Evolutionary conservation across 192 early-diverging fungal genomes (phyloP).

Genomic region (Linnemannia zychae): DNA sequence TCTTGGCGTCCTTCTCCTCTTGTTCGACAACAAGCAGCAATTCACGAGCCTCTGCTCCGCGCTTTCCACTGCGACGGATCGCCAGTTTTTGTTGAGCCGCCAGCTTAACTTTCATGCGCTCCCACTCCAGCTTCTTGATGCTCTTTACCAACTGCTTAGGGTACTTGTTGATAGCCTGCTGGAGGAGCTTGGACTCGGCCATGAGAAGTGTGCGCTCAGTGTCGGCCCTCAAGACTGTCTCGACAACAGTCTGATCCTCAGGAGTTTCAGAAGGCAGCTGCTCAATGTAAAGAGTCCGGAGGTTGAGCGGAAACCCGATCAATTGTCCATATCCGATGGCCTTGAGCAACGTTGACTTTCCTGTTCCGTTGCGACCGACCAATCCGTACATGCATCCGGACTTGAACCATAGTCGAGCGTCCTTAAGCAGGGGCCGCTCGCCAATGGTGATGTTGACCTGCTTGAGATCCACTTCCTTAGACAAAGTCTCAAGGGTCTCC

Average conservation of each 20-base stretch:
- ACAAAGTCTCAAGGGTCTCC: slow-evolving; percentile 83
- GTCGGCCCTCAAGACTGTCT: slow-evolving; percentile 76
- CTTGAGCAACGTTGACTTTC: slow-evolving; percentile 79
- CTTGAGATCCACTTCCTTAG: slow-evolving; percentile 85
- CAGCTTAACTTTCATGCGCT: slow-evolving; percentile 56
- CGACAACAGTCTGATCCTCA: slow-evolving; percentile 64
- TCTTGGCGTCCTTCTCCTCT: slow-evolving; percentile 43
- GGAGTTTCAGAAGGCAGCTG: slow-evolving; percentile 76
- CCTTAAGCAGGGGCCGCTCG: slow-evolving; percentile 76
- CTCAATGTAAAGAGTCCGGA: slow-evolving; percentile 84
- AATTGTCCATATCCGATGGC: slow-evolving; percentile 72
- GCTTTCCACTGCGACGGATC: slow-evolving; percentile 73
- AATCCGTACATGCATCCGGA: slow-evolving; percentile 83
- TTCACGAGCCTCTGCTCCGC: slow-evolving; percentile 73
- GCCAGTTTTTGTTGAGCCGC: slow-evolving; percentile 70
- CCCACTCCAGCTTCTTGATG: slow-evolving; percentile 60
- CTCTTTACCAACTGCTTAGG: slow-evolving; percentile 58
- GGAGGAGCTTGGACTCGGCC: slow-evolving; percentile 61
- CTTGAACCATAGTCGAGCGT: slow-evolving; percentile 83
- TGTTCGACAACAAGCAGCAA: slow-evolving; percentile 61
- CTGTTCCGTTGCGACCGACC: slow-evolving; percentile 83
- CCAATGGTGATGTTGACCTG: slow-evolving; percentile 83
- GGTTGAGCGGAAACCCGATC: slow-evolving; percentile 87
- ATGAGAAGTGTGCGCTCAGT: slow-evolving; percentile 66
- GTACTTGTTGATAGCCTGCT: slow-evolving; percentile 62